Conservation (phyloP, 371 early-diverging fungal genomes). For the Rhizopus stolonifer region DNA sequence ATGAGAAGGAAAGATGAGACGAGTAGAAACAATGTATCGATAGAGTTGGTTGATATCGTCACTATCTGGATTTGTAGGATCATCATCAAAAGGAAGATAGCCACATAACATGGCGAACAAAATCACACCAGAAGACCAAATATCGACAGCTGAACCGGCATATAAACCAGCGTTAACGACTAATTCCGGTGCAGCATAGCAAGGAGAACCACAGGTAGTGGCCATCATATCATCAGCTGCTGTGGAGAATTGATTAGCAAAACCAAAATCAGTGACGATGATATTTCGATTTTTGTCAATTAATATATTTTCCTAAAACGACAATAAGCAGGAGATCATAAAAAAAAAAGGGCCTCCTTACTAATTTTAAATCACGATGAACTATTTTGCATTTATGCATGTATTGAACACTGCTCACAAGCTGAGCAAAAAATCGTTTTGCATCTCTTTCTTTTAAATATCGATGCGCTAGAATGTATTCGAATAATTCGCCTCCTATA, state of each 20-base stretch:
- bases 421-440: constrained; percentile 66
- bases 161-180: constrained; percentile 94
- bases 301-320: constrained; percentile 82
- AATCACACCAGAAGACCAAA: constrained; percentile 96
- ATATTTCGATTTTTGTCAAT: constrained; percentile 84
- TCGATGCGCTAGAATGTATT: constrained; percentile 62
- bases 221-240: constrained; percentile 72
- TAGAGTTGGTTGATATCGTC: constrained; percentile 67
- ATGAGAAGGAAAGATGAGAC: constrained; percentile 57
- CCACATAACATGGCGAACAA: constrained; percentile 79
- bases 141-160: constrained; percentile 93
- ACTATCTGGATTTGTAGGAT: constrained; percentile 71
- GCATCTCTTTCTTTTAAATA: constrained; percentile 65
- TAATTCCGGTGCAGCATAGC: constrained; percentile 97
- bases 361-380: constrained; percentile 75
- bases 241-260: constrained; percentile 87
- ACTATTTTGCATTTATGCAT: constrained; percentile 60
- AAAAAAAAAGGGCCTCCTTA: constrained; percentile 13
- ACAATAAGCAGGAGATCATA: constrained; percentile 58
- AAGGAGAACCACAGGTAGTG: constrained; percentile 95
- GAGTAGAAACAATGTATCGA: constrained; percentile 62
- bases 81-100: constrained; percentile 84
- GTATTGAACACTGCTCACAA: constrained; percentile 68
- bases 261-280: constrained; percentile 98
- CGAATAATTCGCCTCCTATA: constrained; percentile 66